Conservation (phyloP, 2,329 filamentous ascomycete genomes). For the Aspergillus tamarii region DNA sequence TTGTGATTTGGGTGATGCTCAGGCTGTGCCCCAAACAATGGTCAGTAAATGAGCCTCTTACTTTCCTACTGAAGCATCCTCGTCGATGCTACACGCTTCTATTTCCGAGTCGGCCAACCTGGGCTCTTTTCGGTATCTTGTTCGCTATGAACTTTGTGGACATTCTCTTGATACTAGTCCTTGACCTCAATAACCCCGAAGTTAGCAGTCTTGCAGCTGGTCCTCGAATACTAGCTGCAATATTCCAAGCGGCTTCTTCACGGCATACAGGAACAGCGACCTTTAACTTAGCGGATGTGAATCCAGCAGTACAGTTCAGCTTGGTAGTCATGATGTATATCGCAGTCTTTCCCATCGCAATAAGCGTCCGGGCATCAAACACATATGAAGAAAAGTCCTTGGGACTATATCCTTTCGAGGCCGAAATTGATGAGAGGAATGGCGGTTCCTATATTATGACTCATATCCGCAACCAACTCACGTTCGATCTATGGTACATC, state of each 20-base stretch:
- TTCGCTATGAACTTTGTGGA: constrained; percentile 59
- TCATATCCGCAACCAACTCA: constrained; percentile 64
- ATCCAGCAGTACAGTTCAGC: constrained; percentile 60
- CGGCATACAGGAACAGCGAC: constrained; percentile 55
- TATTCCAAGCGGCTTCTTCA: constrained; percentile 60
- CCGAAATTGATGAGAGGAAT: constrained; percentile 26
- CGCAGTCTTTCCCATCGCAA: constrained; percentile 91
- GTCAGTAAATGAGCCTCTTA: constrained; percentile 44
- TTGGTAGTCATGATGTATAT: constrained; percentile 96
- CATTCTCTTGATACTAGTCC: constrained; percentile 56
- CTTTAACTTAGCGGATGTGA: constrained; percentile 56
- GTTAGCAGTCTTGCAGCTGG: constrained; percentile 47
- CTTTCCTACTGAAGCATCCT: constrained; percentile 65
- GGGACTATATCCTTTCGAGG: constrained; percentile 54
- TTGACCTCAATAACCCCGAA: constrained; percentile 56
- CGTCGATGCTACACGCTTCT: constrained; percentile 65
- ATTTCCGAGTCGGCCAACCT: constrained; percentile 62
- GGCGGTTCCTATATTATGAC: constrained; percentile 49
- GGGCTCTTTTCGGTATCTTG: constrained; percentile 58
- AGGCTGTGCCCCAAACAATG: constrained; percentile 48
- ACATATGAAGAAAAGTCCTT: constrained; percentile 70
- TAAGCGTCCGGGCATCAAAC: constrained; percentile 76
- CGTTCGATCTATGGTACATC: constrained; percentile 69
- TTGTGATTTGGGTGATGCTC: constrained; percentile 61
- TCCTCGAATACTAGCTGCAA: constrained; percentile 57